Evolutionary conservation across 2,329 filamentous ascomycete genomes (phyloP).

Genomic region (Scortechinia acanthostroma): DNA sequence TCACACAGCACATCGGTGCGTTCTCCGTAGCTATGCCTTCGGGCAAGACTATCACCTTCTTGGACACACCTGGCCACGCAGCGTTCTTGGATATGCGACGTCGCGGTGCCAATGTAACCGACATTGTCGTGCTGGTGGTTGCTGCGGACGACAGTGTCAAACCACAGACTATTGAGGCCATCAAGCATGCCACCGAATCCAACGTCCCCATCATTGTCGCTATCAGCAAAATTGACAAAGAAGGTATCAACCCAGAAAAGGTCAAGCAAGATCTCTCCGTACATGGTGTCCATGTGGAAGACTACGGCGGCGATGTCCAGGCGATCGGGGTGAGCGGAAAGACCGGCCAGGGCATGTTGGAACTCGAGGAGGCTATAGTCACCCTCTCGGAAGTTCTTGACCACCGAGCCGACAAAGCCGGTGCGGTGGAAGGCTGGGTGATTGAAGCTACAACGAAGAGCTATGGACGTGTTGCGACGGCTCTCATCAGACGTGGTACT

Average conservation of each 20-base stretch:
- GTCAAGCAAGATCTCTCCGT: slow-evolving; percentile 83
- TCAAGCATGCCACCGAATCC: slow-evolving; percentile 83
- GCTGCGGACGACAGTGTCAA: slow-evolving; percentile 96
- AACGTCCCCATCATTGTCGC: slow-evolving; percentile 94
- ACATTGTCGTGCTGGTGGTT: slow-evolving; percentile 92
- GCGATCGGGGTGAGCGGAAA: slow-evolving; percentile 87
- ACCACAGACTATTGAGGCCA: slow-evolving; percentile 89
- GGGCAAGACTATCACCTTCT: slow-evolving; percentile 87
- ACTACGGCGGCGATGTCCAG: slow-evolving; percentile 89
- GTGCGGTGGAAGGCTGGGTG: slow-evolving; percentile 84
- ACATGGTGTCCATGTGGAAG: slow-evolving; percentile 84
- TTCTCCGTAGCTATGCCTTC: slow-evolving; percentile 84
- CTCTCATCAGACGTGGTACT: slow-evolving; percentile 82
- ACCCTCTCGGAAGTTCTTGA: slow-evolving; percentile 85
- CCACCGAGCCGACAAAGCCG: slow-evolving; percentile 71
- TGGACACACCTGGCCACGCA: slow-evolving; percentile 92
- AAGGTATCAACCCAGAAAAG: slow-evolving; percentile 69
- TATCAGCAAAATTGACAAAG: slow-evolving; percentile 94
- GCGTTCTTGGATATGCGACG: slow-evolving; percentile 95
- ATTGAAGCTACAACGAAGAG: slow-evolving; percentile 85
- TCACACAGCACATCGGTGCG: slow-evolving; percentile 96
- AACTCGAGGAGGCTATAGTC: slow-evolving; percentile 84
- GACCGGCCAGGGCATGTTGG: slow-evolving; percentile 83
- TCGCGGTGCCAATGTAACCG: slow-evolving; percentile 88
- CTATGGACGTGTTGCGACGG: slow-evolving; percentile 77